phyloP scores from a whole-genome alignment of 257 asterid genomes.

The Solanum commersonii region DNA sequence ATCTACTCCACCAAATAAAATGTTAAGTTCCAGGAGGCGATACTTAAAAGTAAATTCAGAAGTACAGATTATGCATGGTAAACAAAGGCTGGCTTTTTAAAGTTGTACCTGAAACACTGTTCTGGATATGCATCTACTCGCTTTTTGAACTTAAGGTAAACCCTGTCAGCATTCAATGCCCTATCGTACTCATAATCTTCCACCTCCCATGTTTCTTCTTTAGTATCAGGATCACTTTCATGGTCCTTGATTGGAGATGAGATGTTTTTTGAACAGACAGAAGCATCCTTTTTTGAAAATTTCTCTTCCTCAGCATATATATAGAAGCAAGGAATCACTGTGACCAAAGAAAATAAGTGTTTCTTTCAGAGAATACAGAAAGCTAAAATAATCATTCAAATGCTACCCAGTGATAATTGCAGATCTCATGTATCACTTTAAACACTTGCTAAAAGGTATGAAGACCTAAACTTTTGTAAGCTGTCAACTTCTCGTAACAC shows the following conservation, averaged over 20 bases:
- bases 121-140: constrained; percentile 66
- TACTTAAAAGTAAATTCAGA: neutral
- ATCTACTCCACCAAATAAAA: neutral
- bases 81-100: neutral
- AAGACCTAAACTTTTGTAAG: neutral
- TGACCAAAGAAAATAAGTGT: constrained; percentile 3
- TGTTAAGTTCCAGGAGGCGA: neutral
- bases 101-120: constrained; percentile 78
- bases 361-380: neutral
- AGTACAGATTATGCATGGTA: neutral
- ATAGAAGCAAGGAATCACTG: constrained; percentile 91
- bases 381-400: neutral
- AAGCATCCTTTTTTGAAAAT: constrained; percentile 16
- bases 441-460: neutral
- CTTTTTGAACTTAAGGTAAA: constrained; percentile 85
- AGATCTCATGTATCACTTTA: neutral
- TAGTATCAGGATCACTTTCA: constrained; percentile 25
- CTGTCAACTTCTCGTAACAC: neutral
- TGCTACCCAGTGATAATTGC: neutral
- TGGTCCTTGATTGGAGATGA: constrained; percentile 18
- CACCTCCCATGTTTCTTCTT: constrained; percentile 53
- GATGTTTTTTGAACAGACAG: constrained; percentile 19
- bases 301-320: constrained; percentile 56
- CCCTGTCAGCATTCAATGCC: constrained; percentile 73
- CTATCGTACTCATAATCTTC: constrained; percentile 81